Evolutionary conservation across 2,329 filamentous ascomycete genomes (phyloP).

Genomic region (Trichoderma guizhouense): DNA sequence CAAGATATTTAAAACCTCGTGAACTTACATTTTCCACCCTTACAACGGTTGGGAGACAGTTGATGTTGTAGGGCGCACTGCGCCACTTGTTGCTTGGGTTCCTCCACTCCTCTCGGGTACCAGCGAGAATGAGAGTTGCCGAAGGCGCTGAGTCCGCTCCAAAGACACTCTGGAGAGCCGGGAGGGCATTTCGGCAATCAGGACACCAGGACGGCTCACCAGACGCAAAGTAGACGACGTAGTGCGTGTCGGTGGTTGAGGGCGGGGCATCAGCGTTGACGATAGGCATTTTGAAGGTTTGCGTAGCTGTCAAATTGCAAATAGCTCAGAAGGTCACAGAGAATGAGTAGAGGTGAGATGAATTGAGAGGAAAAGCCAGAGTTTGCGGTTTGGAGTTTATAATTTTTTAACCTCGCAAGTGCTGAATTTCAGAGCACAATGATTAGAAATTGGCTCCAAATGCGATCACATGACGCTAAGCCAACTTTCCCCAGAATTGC

Average conservation of each 20-base stretch:
- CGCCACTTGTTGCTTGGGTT: constrained; percentile 28
- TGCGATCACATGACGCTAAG: constrained; percentile 11
- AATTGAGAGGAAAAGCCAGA: not conserved
- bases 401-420: not conserved
- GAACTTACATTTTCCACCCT: constrained; percentile 26
- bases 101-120: constrained; percentile 26
- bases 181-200: constrained; percentile 27
- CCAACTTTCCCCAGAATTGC: not conserved
- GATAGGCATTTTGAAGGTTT: constrained; percentile 27
- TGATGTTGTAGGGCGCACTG: constrained; percentile 26
- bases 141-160: constrained; percentile 24
- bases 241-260: constrained; percentile 26
- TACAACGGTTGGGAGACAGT: constrained; percentile 29
- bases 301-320: not conserved
- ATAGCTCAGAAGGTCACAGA: not conserved
- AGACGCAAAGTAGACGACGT: constrained; percentile 32
- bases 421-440: not conserved
- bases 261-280: constrained; percentile 27
- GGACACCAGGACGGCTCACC: constrained; percentile 32
- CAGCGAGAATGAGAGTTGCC: constrained; percentile 28
- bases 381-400: not conserved
- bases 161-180: constrained; percentile 27
- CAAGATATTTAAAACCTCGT: not conserved
- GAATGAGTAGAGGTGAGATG: not conserved
- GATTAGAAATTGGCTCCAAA: not conserved